These are phyloP conservation scores for Puccinia coronata DNA, from an alignment of 1,284 basidiomycete genomes.

Conservation along the genomic window DNA sequence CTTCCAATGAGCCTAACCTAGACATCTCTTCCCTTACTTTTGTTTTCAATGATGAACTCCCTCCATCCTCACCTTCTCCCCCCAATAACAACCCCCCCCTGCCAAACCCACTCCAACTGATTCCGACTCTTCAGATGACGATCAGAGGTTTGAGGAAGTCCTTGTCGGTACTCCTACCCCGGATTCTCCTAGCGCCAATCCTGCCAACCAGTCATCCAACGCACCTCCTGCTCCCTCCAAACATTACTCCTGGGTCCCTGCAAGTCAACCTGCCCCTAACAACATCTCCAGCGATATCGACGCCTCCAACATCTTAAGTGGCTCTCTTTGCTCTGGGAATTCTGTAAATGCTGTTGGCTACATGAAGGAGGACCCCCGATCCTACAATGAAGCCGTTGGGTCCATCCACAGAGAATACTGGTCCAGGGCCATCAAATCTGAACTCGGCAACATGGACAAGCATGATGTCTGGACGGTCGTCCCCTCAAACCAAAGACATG, in stretches of 20 bases:
- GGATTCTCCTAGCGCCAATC: not conserved
- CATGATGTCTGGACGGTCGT: not conserved
- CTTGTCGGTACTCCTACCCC: no score
- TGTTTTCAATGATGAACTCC: not conserved
- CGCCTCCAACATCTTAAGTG: constrained; percentile 3
- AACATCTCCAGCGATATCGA: constrained; percentile 9
- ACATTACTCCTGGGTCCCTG: not conserved
- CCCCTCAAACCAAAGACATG: not conserved
- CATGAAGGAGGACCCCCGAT: constrained; percentile 14
- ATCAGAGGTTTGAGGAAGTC: not conserved
- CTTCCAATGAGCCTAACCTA: not conserved
- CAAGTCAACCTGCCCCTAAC: not conserved
- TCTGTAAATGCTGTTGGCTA: no score
- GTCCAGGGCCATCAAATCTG: not conserved
- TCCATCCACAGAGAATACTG: no score
- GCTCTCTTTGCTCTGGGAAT: not conserved
- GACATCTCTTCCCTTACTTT: not conserved
- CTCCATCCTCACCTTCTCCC: no score
- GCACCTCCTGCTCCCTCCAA: not conserved
- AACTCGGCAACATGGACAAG: no score
- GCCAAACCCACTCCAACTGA: not conserved
- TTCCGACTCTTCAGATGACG: not conserved
- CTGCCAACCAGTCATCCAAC: not conserved
- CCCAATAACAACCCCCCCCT: not conserved
- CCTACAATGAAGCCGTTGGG: constrained; percentile 4